Conservation (phyloP, 345 rosid species). For the Linum tenue region DNA sequence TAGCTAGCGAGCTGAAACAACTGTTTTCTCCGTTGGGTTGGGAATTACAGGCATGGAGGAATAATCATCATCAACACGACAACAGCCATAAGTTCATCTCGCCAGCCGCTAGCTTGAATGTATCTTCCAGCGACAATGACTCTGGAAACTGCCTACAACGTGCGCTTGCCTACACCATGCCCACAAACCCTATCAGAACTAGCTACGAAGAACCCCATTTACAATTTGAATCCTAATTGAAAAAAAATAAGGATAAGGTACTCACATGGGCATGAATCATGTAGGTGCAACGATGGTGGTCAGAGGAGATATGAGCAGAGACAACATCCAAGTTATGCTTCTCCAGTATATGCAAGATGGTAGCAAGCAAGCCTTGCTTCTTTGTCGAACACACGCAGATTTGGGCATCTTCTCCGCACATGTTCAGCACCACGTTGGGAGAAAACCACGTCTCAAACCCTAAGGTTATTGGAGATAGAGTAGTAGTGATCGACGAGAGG, state of each 20-base stretch:
- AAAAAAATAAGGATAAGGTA: background rate
- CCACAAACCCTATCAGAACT: background rate
- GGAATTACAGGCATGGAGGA: background rate
- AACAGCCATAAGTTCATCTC: constrained; percentile 43
- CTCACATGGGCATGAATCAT: constrained; percentile 37
- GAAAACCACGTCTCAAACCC: constrained; percentile 45
- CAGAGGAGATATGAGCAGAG: constrained; percentile 40
- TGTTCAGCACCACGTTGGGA: constrained; percentile 39
- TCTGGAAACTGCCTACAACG: constrained; percentile 20
- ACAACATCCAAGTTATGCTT: constrained; percentile 44
- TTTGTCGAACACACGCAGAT: constrained; percentile 35
- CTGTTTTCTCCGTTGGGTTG: background rate
- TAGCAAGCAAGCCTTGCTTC: constrained; percentile 33
- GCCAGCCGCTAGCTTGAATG: constrained; percentile 40
- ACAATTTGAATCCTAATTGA: too few species aligned
- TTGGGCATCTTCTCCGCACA: constrained; percentile 40
- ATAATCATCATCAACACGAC: constrained; percentile 18
- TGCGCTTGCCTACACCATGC: constrained; percentile 17
- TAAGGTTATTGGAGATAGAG: constrained; percentile 6
- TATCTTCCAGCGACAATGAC: constrained; percentile 36
- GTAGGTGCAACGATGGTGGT: constrained; percentile 24
- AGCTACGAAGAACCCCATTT: background rate
- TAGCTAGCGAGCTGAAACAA: too few species aligned
- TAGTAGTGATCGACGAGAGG: constrained; percentile 5
- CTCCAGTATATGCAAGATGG: constrained; percentile 33